Evolutionary conservation across 345 rosid species (phyloP).

Genomic region (Rhodamnia rubescens): DNA sequence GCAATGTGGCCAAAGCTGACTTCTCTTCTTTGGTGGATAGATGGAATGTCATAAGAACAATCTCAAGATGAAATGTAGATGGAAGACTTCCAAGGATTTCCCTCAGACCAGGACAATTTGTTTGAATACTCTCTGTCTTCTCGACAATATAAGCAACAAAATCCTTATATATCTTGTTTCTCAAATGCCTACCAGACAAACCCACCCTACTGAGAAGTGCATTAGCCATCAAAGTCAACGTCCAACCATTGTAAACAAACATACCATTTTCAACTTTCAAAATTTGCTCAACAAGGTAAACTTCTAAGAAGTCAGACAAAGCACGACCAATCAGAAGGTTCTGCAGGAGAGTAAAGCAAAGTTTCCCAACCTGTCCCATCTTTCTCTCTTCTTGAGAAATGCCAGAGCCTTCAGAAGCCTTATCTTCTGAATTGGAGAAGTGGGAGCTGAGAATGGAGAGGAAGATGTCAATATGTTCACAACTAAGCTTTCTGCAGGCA

Average conservation of each 20-base stretch:
- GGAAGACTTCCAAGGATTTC: slow-evolving; percentile 71
- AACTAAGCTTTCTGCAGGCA: slow-evolving; percentile 50
- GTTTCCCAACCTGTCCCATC: slow-evolving; percentile 33
- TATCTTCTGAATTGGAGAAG: slow-evolving; percentile 30
- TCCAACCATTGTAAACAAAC: slow-evolving; percentile 59
- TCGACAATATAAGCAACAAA: slow-evolving; percentile 50
- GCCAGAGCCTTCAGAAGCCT: slow-evolving; percentile 30
- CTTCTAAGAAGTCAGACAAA: slow-evolving; percentile 58
- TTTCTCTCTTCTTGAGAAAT: slow-evolving; percentile 50
- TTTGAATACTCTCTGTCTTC: slow-evolving; percentile 37
- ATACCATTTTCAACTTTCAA: slow-evolving; percentile 56
- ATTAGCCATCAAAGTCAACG: slow-evolving; percentile 65
- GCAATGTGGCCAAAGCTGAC: slow-evolving; percentile 39
- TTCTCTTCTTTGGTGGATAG: slow-evolving; percentile 70
- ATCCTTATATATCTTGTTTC: slow-evolving; percentile 44
- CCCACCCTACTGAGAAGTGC: slow-evolving; percentile 51
- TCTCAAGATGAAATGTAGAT: slow-evolving; percentile 76
- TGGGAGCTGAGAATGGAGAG: slow-evolving; percentile 52
- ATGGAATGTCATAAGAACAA: slow-evolving; percentile 88
- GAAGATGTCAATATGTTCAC: slow-evolving; percentile 62
- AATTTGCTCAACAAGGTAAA: slow-evolving; percentile 61
- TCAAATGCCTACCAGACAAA: slow-evolving; percentile 53
- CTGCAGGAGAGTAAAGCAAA: slow-evolving; percentile 63
- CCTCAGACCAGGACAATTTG: slow-evolving; percentile 39
- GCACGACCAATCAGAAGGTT: slow-evolving; percentile 49